Percentiles rank a stretch among this genome's conserved stretches.
Evolutionary conservation across 2,329 filamentous ascomycete species (phyloP).

Genomic region (Fusarium drepaniforme): DNA sequence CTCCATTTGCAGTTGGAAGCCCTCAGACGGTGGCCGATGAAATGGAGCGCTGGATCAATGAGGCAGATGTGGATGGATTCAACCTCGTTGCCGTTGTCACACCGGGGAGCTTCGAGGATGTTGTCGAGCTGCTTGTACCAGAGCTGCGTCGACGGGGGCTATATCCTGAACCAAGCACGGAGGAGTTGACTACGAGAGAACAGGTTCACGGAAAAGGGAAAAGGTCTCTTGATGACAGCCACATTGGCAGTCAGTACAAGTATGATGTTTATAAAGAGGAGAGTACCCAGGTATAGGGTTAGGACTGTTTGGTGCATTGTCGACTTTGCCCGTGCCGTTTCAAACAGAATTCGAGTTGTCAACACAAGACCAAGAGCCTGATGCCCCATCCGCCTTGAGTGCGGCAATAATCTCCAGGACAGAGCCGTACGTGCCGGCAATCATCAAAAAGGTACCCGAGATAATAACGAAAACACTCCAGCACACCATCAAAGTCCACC

Average conservation of each 20-base stretch:
- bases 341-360: slow-evolving; percentile 26
- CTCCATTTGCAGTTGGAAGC: neutral
- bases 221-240: neutral
- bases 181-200: neutral
- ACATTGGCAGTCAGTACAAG: neutral
- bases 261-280: neutral
- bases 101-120: slow-evolving; percentile 12
- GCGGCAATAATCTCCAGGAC: slow-evolving; percentile 8
- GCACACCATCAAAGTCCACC: slow-evolving; percentile 8
- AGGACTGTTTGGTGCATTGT: neutral
- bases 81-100: slow-evolving; percentile 51
- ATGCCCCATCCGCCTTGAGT: neutral
- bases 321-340: neutral
- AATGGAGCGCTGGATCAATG: slow-evolving; percentile 11
- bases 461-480: slow-evolving; percentile 24
- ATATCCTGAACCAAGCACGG: neutral
- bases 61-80: slow-evolving; percentile 20
- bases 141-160: neutral
- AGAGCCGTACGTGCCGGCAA: slow-evolving; percentile 29
- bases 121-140: slow-evolving; percentile 21
- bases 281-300: neutral
- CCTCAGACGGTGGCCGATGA: slow-evolving; percentile 9
- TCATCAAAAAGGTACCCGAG: slow-evolving; percentile 19
- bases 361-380: slow-evolving; percentile 14
- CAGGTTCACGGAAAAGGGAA: neutral